Evolutionary conservation across 2,329 filamentous ascomycete genomes (phyloP).

Genomic region (Massarina eburnea): DNA sequence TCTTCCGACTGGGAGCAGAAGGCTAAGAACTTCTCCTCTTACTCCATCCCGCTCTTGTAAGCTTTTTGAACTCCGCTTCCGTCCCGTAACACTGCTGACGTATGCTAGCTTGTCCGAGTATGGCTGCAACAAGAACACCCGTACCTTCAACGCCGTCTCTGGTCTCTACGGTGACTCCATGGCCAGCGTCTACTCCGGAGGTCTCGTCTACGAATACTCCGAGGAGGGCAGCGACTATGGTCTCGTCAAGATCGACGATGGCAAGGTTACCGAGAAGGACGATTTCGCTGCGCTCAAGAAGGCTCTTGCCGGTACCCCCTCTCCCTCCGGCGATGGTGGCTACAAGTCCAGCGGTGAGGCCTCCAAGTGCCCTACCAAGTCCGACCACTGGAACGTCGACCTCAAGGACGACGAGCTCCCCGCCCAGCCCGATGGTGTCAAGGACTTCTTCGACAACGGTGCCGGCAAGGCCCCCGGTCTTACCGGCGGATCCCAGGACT

Average conservation of each 20-base stretch:
- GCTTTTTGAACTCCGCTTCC: slow-evolving; percentile 13
- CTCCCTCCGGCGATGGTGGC: slow-evolving; percentile 59
- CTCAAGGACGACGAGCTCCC: slow-evolving; percentile 53
- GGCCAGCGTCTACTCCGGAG: slow-evolving; percentile 89
- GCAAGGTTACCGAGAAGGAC: slow-evolving; percentile 56
- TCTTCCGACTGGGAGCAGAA: slow-evolving; percentile 78
- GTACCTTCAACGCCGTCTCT: slow-evolving; percentile 76
- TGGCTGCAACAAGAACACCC: slow-evolving; percentile 81
- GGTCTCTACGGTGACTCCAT: slow-evolving; percentile 82
- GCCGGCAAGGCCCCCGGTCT: slow-evolving; percentile 61
- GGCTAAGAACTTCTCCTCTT: slow-evolving; percentile 83
- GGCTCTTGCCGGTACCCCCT: slow-evolving; percentile 52
- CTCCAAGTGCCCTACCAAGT: slow-evolving; percentile 57
- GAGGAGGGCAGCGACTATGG: slow-evolving; percentile 65
- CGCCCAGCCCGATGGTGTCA: slow-evolving; percentile 57
- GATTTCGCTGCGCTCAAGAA: slow-evolving; percentile 65
- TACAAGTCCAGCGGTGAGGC: slow-evolving; percentile 58
- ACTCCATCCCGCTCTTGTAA: slow-evolving; percentile 81
- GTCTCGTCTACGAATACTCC: slow-evolving; percentile 94
- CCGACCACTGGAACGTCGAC: slow-evolving; percentile 59
- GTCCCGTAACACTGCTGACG: slow-evolving; percentile 13
- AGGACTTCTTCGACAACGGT: slow-evolving; percentile 60
- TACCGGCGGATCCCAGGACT: slow-evolving; percentile 58
- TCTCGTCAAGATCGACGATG: slow-evolving; percentile 67
- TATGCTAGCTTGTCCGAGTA: slow-evolving; percentile 75